Percentiles rank a stretch among this genome's conserved stretches.
Conservation (phyloP, 352 stramenopile species). For the Globisporangium echinulatum region DNA sequence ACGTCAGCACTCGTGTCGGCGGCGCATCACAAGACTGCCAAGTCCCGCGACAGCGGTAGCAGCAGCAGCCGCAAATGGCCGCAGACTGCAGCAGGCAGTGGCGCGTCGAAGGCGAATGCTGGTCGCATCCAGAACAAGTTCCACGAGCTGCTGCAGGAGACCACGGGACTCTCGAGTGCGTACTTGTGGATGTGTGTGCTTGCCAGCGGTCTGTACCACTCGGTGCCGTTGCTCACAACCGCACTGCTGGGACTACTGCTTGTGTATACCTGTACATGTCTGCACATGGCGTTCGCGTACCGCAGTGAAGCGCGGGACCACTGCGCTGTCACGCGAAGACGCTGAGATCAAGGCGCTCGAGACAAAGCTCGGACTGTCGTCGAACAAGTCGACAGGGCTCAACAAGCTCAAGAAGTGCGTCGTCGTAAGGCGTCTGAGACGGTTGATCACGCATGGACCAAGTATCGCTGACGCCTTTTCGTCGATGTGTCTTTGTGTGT, state of each 20-base stretch:
- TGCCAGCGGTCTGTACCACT: too few species aligned
- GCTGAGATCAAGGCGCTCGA: constrained; percentile 72
- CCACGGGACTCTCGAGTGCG: constrained; percentile 30
- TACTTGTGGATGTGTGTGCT: constrained; percentile 4
- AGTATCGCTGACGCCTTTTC: too few species aligned
- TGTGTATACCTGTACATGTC: neutral
- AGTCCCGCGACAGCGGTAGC: constrained; percentile 3
- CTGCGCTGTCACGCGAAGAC: constrained; percentile 34
- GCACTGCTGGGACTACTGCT: neutral
- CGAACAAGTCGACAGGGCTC: constrained; percentile 36
- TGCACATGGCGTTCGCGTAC: neutral
- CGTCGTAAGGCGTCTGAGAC: too few species aligned
- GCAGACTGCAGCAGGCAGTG: constrained; percentile 1
- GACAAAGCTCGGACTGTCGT: constrained; percentile 48
- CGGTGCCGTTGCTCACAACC: neutral
- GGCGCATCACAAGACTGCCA: constrained; percentile 8
- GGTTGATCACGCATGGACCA: too few species aligned
- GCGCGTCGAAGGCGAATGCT: constrained; percentile 5
- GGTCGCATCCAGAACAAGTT: constrained; percentile 63
- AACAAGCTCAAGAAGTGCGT: constrained; percentile 68
- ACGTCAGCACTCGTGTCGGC: neutral
- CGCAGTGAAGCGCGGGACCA: constrained; percentile 19
- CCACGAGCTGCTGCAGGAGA: constrained; percentile 72
- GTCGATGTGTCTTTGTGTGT: too few species aligned
- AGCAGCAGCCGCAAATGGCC: constrained; percentile 5